Evolutionary conservation across 495 filamentous ascomycete species (phyloP).

Genomic region (Aspergillus sclerotioniger): DNA sequence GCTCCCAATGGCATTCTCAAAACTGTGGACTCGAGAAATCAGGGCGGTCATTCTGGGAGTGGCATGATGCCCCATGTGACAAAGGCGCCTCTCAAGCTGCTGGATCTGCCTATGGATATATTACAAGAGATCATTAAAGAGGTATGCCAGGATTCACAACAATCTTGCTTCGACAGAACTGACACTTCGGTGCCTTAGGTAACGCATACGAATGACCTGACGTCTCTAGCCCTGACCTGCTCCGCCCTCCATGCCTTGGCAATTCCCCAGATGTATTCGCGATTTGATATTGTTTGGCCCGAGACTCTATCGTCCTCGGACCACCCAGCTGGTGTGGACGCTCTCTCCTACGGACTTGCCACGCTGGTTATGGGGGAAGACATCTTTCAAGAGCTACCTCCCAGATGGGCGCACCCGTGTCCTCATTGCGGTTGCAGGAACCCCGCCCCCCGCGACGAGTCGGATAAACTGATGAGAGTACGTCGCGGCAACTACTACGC

Average conservation of each 20-base stretch:
- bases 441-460: slow-evolving; percentile 13
- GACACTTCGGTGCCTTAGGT: slow-evolving; percentile 53
- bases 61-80: neutral
- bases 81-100: slow-evolving; percentile 51
- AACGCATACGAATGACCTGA: slow-evolving; percentile 84
- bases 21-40: neutral
- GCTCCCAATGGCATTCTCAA: slow-evolving; percentile 2
- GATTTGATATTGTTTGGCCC: slow-evolving; percentile 95
- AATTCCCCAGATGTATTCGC: slow-evolving; percentile 84
- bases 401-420: slow-evolving; percentile 22
- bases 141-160: slow-evolving; percentile 44
- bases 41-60: neutral
- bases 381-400: slow-evolving; percentile 54
- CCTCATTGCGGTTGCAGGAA: slow-evolving; percentile 37
- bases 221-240: slow-evolving; percentile 77
- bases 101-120: slow-evolving; percentile 85
- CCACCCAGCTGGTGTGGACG: slow-evolving; percentile 76
- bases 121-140: slow-evolving; percentile 87
- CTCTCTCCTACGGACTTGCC: slow-evolving; percentile 84
- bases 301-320: slow-evolving; percentile 63
- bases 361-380: slow-evolving; percentile 80
- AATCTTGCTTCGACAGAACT: neutral
- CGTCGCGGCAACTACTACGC: slow-evolving; percentile 78
- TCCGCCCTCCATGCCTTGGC: slow-evolving; percentile 79
- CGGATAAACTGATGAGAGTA: slow-evolving; percentile 10